Evolutionary conservation across 2,329 filamentous ascomycete species (phyloP).

Genomic region (Camillea tinctor): DNA sequence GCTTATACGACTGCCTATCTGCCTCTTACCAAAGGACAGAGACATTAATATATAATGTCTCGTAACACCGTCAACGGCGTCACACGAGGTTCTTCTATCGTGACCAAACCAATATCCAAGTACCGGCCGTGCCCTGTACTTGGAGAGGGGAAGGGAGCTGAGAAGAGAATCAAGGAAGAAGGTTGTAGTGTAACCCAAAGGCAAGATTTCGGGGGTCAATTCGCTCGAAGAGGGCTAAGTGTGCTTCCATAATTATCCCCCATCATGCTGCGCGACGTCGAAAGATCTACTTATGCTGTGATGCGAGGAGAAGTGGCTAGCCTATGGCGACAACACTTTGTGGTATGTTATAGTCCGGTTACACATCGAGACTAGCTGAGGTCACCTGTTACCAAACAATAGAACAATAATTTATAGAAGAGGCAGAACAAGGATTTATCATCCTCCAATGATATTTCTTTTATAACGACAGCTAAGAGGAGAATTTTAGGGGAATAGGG

Average conservation of each 20-base stretch:
- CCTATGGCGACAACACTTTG: no score
- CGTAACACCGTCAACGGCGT: neutral
- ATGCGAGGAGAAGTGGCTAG: neutral
- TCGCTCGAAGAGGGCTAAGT: neutral
- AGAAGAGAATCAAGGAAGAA: no score
- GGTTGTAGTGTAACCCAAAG: neutral
- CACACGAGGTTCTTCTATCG: neutral
- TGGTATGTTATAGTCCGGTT: no score
- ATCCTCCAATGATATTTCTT: no score
- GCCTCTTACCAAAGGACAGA: neutral
- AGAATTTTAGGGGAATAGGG: no score
- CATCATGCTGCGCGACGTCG: neutral
- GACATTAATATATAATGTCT: neutral
- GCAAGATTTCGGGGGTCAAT: neutral
- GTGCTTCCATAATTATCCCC: neutral
- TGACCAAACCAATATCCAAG: neutral
- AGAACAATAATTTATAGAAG: no score
- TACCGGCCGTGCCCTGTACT: neutral
- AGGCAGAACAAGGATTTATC: no score
- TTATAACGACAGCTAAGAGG: no score
- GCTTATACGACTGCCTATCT: neutral
- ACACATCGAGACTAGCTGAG: no score
- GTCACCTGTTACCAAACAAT: no score
- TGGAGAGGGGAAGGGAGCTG: no score
- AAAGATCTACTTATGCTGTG: neutral